Percentiles rank a stretch among this genome's conserved stretches.
Conservation (phyloP, 805 yeast species). For the Kregervanrija fluxuum region DNA sequence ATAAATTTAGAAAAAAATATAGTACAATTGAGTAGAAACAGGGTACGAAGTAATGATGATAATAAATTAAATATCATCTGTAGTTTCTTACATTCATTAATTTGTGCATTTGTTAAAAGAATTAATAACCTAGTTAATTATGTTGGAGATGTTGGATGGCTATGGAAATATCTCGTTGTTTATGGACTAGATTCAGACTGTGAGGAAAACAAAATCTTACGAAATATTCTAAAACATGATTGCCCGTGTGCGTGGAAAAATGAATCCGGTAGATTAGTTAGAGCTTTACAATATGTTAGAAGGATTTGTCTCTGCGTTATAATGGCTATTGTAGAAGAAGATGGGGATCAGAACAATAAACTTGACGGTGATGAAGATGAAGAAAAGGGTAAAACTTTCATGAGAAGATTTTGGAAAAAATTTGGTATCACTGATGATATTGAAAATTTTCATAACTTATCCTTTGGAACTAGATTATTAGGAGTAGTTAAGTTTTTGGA, state of each 20-base stretch:
- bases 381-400: not conserved
- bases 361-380: not conserved
- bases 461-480: conserved; percentile 2
- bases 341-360: not conserved
- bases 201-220: conserved; percentile 4
- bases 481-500: conserved; percentile 3
- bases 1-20: not conserved
- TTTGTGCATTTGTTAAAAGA: conserved; percentile 2
- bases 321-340: conserved; percentile 3
- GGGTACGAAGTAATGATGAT: not conserved
- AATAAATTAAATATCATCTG: conserved; percentile 1
- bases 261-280: conserved; percentile 3
- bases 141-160: not conserved
- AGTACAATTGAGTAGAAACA: not conserved
- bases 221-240: conserved; percentile 2
- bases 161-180: conserved; percentile 6
- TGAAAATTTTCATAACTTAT: not conserved
- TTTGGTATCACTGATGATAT: conserved; percentile 3
- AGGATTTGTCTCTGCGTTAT: conserved; percentile 3
- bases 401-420: conserved; percentile 5
- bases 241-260: conserved; percentile 6
- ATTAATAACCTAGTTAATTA: conserved; percentile 1
- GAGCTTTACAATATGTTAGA: conserved; percentile 1
- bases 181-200: conserved; percentile 5
- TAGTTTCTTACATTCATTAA: conserved; percentile 5